Conservation (phyloP, 257 asterid genomes). For the Lithospermum erythrorhizon region DNA sequence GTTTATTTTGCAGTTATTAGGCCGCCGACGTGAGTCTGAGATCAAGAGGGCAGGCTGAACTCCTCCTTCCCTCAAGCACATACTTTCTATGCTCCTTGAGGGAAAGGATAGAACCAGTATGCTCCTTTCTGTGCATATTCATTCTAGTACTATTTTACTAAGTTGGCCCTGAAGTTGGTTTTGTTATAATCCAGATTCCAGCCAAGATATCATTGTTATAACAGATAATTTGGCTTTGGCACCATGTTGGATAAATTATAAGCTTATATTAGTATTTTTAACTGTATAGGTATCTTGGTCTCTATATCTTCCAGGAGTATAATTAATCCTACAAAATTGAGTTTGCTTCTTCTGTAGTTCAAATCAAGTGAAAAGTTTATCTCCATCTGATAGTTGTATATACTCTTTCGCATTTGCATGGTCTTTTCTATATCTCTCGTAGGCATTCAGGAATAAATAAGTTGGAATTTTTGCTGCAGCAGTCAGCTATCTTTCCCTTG, state of each 20-base stretch:
- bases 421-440: conserved; percentile 17
- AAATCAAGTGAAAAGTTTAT: background rate
- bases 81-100: conserved; percentile 66
- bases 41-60: conserved; percentile 79
- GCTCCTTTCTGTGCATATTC: conserved; percentile 19
- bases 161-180: background rate
- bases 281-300: too few relatives aligned
- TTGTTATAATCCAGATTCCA: background rate
- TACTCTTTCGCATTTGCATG: background rate
- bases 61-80: conserved; percentile 80
- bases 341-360: too few relatives aligned
- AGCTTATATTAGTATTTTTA: too few relatives aligned
- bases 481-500: conserved; percentile 85
- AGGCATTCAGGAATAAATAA: conserved; percentile 90
- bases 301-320: too few relatives aligned
- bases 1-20: conserved; percentile 54
- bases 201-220: background rate
- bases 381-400: background rate
- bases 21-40: conserved; percentile 83
- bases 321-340: too few relatives aligned
- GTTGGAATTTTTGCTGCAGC: conserved; percentile 91
- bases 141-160: background rate
- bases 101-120: conserved; percentile 81
- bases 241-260: too few relatives aligned
- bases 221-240: background rate